These are phyloP conservation scores for Colletotrichum sp. DNA, from an alignment of 2,329 filamentous ascomycete genomes.

Conservation along the genomic window DNA sequence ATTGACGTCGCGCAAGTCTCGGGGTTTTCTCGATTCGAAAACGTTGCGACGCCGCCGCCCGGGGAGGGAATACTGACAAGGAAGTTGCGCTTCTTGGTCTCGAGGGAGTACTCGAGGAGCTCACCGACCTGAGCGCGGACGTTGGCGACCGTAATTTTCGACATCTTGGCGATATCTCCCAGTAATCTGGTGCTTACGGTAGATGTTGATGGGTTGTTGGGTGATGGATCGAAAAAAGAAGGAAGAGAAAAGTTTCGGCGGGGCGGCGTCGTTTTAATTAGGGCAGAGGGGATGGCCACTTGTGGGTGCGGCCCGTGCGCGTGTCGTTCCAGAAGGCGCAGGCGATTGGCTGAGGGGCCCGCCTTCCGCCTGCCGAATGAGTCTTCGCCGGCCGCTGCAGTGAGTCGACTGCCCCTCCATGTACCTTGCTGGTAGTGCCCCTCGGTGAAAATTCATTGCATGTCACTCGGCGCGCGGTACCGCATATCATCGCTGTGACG, in stretches of 20 bases:
- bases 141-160: conserved; percentile 84
- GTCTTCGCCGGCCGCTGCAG: conserved; percentile 2
- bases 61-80: conserved; percentile 50
- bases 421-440: not conserved
- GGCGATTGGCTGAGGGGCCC: conserved; percentile 5
- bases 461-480: not conserved
- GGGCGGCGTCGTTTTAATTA: conserved; percentile 16
- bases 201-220: conserved; percentile 15
- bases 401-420: not conserved
- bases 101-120: conserved; percentile 91
- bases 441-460: conserved; percentile 12
- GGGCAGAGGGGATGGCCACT: not conserved
- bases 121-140: conserved; percentile 93
- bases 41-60: conserved; percentile 57
- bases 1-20: not conserved
- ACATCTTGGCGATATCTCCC: conserved; percentile 26
- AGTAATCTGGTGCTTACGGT: conserved; percentile 25
- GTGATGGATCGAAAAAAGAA: not conserved
- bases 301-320: conserved; percentile 14
- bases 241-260: conserved; percentile 7
- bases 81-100: conserved; percentile 99
- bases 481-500: not conserved
- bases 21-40: not conserved
- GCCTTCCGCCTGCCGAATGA: not conserved
- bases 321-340: conserved; percentile 1